phyloP scores from a whole-genome alignment of 2,329 filamentous ascomycete genomes.

The Sporothrix dimorphospora region DNA sequence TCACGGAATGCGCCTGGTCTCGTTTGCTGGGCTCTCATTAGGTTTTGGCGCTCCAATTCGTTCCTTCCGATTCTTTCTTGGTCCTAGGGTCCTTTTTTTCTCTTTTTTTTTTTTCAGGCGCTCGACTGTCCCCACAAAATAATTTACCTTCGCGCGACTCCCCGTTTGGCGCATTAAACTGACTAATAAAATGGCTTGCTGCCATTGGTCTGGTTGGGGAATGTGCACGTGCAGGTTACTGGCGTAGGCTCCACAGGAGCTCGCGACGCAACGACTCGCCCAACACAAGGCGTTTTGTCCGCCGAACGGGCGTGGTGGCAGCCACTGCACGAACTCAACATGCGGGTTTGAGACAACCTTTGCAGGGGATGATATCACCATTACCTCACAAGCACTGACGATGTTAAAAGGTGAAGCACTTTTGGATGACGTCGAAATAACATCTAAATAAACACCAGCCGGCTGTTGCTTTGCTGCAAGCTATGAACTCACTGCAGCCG shows the following conservation, averaged over 20 bases:
- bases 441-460: not conserved
- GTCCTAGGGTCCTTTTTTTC: not conserved
- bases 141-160: constrained; percentile 9
- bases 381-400: not conserved
- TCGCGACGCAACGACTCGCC: not conserved
- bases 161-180: not conserved
- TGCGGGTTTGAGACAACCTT: not conserved
- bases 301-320: not conserved
- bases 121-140: constrained; percentile 12
- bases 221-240: constrained; percentile 18
- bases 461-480: not conserved
- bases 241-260: constrained; percentile 1
- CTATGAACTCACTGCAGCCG: not conserved
- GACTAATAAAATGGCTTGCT: not conserved
- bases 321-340: not conserved
- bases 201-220: not conserved
- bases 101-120: constrained; percentile 12
- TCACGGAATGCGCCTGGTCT: constrained; percentile 17
- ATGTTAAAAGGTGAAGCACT: no score
- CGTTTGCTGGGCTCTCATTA: constrained; percentile 7
- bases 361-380: not conserved
- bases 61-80: constrained; percentile 1
- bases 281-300: not conserved
- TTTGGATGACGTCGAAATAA: no score
- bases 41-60: constrained; percentile 14